Evolutionary conservation across 2,329 filamentous ascomycete species (phyloP).

Genomic region (Exophiala spinifera): DNA sequence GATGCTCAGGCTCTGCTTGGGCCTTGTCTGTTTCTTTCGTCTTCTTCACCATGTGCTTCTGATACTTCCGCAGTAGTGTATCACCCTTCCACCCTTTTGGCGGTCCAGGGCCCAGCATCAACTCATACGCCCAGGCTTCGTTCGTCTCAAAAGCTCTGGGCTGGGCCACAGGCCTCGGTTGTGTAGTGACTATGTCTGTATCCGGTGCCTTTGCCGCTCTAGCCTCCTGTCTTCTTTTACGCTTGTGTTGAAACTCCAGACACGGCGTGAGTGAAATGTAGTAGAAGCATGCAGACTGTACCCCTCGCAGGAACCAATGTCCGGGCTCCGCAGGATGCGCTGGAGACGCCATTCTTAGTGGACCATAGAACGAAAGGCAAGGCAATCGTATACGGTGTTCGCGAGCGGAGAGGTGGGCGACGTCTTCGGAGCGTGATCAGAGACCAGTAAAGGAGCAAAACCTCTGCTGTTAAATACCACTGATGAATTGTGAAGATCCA

Average conservation of each 20-base stretch:
- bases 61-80: constrained; percentile 16
- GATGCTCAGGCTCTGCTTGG: not conserved
- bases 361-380: not conserved
- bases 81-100: constrained; percentile 40
- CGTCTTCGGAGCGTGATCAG: not conserved
- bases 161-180: constrained; percentile 73
- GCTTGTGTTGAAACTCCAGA: constrained; percentile 64
- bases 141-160: constrained; percentile 80
- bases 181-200: constrained; percentile 55
- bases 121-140: constrained; percentile 84
- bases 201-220: constrained; percentile 66
- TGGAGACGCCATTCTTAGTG: constrained; percentile 10
- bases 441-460: not conserved
- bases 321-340: constrained; percentile 20
- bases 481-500: not conserved
- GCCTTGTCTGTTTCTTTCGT: constrained; percentile 31
- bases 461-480: not conserved
- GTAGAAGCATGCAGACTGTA: constrained; percentile 51
- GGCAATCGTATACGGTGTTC: not conserved
- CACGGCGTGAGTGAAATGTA: constrained; percentile 57
- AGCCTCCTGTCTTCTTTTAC: constrained; percentile 68
- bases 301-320: constrained; percentile 47
- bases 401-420: not conserved
- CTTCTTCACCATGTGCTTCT: constrained; percentile 56
- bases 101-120: constrained; percentile 72